Evolutionary conservation across 2,329 filamentous ascomycete genomes (phyloP), one percentile per base, ranked within the genome.

Genomic region (Cladobotryum protrusum): DNA sequence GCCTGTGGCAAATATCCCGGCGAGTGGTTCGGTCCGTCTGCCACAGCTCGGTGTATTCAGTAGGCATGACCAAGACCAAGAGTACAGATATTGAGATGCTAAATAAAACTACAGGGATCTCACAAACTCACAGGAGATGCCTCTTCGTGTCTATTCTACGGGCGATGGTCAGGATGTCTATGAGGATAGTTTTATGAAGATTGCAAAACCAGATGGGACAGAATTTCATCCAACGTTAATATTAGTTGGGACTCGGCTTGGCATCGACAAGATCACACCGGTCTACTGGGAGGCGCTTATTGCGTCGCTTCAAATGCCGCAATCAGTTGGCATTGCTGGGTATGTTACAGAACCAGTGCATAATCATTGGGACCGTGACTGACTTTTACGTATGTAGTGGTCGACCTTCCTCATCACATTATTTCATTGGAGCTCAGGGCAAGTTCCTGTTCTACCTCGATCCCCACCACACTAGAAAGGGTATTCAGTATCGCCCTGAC

Each of bases 1-100:
- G 85, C 86, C 3, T 99, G 93, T 67, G 91, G 89, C 4, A 97
- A 96, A 68, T 88, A 95, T 62, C 93, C 93, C 0, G 93, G 93
- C 35, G 89, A 97, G 69, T 99, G 93, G 93, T 99, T 99, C 69
- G 93, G 93, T 0, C 93, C 93, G n/a, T 96, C 90, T 15, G 93
- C 93, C 6, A 95, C 93, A 9, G 91, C 93, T 43, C 83, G 86
- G 50, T 97, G 93, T 67, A 96, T 99, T 57, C 86, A 93, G 90
- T 95, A 72, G 66, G 86, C 70, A 42, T 20, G 4, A 9, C 2
- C 2, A 14, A 19, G 61, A 45, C 61, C 45, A 2, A 18, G 46
- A 49, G 17, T 17, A 12, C 29, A 37, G 3, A 15, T 37, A 15
- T 12, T n/a, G 32, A 41, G 19, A 5, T n/a, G 40, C 51, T 53